Evolutionary conservation across 164 flowering plant species (phyloP), one percentile per base, ranked within the genome.

Genomic region (Aristolochia fimbriata): DNA sequence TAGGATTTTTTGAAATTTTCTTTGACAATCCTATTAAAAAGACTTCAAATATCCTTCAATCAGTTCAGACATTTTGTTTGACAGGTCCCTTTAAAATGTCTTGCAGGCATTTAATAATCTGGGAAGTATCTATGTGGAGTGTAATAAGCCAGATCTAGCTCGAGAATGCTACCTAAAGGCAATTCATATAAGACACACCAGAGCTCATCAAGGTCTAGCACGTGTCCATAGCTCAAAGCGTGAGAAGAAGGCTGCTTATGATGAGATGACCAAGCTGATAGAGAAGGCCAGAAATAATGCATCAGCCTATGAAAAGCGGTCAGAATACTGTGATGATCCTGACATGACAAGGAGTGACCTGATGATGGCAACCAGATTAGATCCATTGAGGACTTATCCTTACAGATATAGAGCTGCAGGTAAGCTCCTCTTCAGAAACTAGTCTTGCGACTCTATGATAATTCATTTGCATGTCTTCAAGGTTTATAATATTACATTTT

Each of bases 351-450:
- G 76, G 77, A 79, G 68, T 68, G 99, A 93, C 75, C 97, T 93
- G 24, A 71, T 70, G 51, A 83, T 80, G 80, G 93, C 91, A 43
- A 85, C 99, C 19, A 78, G 76, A 47, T 62, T 90, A 23, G 96
- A 93, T 74, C 98, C 98, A 37, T 65, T 88, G 59, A 77, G 98
- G 70, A 86, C 94, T 37, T 93, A 90, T 58, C 98, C 97, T n/a
- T 90, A 93, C 74, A 80, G 97, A 86, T 92, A 92, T 76, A 80
- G 96, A 41, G 98, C 96, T 47, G 98, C 98, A 59, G 93, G 96
- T 92, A 76, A 66, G 68, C 66, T 72, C 21, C 68, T 72, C 24
- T 21, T 49, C 55, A 27, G 54, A 48, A 15, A 22, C 16, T 50
- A 8, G 11, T 7, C 0, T 56, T 1, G 19, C 21, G 31, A 23